phyloP scores from a whole-genome alignment of 1,284 basidiomycete genomes.

The Golubevia sp. region DNA sequence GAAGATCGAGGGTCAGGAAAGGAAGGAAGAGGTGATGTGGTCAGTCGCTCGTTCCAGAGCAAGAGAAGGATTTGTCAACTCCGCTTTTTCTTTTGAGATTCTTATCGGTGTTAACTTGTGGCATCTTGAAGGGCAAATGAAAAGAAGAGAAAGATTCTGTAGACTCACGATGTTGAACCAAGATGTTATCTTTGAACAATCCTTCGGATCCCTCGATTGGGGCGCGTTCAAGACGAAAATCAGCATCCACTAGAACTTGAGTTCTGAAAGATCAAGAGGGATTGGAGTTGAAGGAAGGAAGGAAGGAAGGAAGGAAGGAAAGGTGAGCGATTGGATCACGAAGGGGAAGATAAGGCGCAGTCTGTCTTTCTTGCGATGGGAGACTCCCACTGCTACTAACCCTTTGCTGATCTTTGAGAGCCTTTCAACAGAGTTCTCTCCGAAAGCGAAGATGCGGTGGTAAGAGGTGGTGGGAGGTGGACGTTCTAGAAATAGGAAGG shows the following conservation, averaged over 20 bases:
- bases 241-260: conserved; percentile 49
- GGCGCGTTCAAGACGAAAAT: conserved; percentile 38
- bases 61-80: too few species aligned
- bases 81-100: too few species aligned
- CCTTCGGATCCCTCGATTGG: conserved; percentile 26
- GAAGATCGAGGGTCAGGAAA: not conserved
- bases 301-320: not conserved
- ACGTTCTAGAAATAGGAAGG: conserved; percentile 8
- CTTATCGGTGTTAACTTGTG: too few species aligned
- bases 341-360: not conserved
- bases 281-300: not conserved
- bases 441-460: conserved; percentile 50
- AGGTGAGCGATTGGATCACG: not conserved
- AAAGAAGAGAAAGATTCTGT: too few species aligned
- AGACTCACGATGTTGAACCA: conserved; percentile 47
- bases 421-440: conserved; percentile 35
- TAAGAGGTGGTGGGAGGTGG: conserved; percentile 31
- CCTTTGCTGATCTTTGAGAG: conserved; percentile 47
- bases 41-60: too few species aligned
- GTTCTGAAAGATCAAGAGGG: conserved; percentile 20
- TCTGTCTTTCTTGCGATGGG: not conserved
- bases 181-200: conserved; percentile 19
- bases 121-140: too few species aligned
- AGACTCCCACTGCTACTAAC: too few species aligned
- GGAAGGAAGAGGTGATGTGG: too few species aligned